Percentiles rank a stretch among this genome's conserved stretches.
phyloP scores from a whole-genome alignment of 768 basidiomycete species.

The Leucocoprinus sp. region DNA sequence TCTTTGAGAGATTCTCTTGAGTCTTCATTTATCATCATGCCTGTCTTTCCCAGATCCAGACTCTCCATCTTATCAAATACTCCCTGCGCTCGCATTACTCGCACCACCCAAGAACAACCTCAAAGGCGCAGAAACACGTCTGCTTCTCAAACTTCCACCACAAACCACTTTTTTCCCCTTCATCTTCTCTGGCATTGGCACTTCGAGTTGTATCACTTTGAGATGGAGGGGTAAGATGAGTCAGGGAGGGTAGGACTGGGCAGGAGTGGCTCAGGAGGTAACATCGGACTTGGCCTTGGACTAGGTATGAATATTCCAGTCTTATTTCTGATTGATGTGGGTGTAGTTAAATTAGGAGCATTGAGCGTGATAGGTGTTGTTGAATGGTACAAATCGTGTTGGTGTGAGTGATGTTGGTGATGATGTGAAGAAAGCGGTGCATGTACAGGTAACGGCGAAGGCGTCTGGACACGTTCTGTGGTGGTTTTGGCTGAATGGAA shows the following conservation, averaged over 20 bases:
- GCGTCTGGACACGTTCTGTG: neutral
- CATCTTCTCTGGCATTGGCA: no score
- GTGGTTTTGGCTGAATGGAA: neutral
- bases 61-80: conserved; percentile 62
- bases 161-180: no score
- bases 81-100: neutral
- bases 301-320: neutral
- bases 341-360: neutral
- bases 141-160: conserved; percentile 6
- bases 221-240: neutral
- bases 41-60: conserved; percentile 31
- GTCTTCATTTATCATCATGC: conserved; percentile 10
- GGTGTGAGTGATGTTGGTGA: no score
- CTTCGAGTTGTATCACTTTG: no score
- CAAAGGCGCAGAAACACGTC: neutral
- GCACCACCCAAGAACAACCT: conserved; percentile 1
- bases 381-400: no score
- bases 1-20: no score
- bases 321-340: neutral
- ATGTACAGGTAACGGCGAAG: neutral
- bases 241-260: neutral
- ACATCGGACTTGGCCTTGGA: neutral
- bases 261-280: neutral
- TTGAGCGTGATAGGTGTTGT: neutral
- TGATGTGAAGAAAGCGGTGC: neutral